Base-by-base conservation (phyloP, 495 filamentous ascomycete genomes). In the Penicillium dipodomyicola region DNA sequence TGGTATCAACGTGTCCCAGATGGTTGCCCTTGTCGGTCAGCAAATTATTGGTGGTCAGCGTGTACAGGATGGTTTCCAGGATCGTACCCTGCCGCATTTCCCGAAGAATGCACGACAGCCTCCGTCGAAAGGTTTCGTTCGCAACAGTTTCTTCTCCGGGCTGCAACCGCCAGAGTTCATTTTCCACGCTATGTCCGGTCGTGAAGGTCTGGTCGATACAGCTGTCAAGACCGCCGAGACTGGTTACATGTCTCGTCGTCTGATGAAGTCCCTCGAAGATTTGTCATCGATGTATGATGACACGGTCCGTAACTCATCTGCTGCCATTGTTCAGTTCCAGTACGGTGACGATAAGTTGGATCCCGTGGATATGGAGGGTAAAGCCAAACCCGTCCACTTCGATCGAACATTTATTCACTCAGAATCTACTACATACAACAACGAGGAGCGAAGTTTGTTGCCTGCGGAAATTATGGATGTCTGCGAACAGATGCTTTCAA, bases 191-290 rank as follows among this genome's bases (percentile, higher is more conserved):
- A 96, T 97, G 76, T 94, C 90, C 41, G 94, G 94, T 67, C 89
- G 94, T 85, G 94, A 96, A 84, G 94, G 94, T 82, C 77, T 98
- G 59, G 92, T 98, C 63, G 94, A 98, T 84, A 98, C 94, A n/a
- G 94, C 94, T 32, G 94, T 98, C 74, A 98, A 98, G 77, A 98
- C 94, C 15, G 94, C 94, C 27, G 94, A 98, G 72, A 98, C 94
- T 5, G 94, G 94, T 52, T 98, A 98, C 76, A 98, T 98, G 95
- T 97, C 92, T 57, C 85, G 94, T 75, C 87, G 94, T 41, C 71
- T 98, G 70, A 97, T 98, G 94, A 98, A 98, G 74, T 94, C 90
- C 0, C 78, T 98, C 35, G 94, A 98, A 67, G 94, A 98, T 81
- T 77, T 97, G 8, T 94, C 91, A 0, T 87, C 88, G 0, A 81